Conservation (phyloP, 805 yeast species). For the Saturnispora sekii region DNA sequence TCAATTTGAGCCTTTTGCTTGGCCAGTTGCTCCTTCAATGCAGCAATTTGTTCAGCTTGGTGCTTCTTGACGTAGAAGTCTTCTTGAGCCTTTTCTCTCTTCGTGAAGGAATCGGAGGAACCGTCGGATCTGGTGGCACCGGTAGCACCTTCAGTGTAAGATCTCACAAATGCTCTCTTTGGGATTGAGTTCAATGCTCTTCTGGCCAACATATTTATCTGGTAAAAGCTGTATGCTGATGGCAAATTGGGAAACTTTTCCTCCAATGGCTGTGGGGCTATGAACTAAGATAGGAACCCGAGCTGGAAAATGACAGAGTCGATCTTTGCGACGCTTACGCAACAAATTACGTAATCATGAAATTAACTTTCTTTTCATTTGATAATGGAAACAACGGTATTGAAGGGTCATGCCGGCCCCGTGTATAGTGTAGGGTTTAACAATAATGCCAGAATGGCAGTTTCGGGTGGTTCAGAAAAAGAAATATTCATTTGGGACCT, state of each 20-base stretch:
- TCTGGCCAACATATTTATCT: slow-evolving; percentile 27
- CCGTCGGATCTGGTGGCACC: slow-evolving; percentile 49
- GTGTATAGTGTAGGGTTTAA: slow-evolving; percentile 46
- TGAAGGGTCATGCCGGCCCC: slow-evolving; percentile 46
- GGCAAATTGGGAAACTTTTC: background rate
- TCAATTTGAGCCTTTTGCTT: slow-evolving; percentile 56
- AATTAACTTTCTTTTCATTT: background rate
- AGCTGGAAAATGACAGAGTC: slow-evolving; percentile 1
- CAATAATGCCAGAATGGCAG: slow-evolving; percentile 40
- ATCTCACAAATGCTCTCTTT: slow-evolving; percentile 25
- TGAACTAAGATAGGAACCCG: no score
- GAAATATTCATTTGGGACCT: slow-evolving; percentile 22
- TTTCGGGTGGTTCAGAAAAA: slow-evolving; percentile 55
- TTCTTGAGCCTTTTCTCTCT: slow-evolving; percentile 91
- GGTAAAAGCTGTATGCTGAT: background rate
- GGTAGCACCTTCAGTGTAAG: slow-evolving; percentile 48
- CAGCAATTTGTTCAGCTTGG: slow-evolving; percentile 78
- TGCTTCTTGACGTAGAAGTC: slow-evolving; percentile 77
- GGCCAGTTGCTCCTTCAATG: slow-evolving; percentile 65
- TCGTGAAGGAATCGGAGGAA: slow-evolving; percentile 53
- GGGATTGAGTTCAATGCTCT: slow-evolving; percentile 29
- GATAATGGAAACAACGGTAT: slow-evolving; percentile 3
- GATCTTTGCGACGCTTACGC: background rate
- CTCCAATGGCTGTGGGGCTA: background rate
- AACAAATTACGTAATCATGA: background rate